phyloP scores from a whole-genome alignment of 75 land plant genomes.

The Larix kaempferi region DNA sequence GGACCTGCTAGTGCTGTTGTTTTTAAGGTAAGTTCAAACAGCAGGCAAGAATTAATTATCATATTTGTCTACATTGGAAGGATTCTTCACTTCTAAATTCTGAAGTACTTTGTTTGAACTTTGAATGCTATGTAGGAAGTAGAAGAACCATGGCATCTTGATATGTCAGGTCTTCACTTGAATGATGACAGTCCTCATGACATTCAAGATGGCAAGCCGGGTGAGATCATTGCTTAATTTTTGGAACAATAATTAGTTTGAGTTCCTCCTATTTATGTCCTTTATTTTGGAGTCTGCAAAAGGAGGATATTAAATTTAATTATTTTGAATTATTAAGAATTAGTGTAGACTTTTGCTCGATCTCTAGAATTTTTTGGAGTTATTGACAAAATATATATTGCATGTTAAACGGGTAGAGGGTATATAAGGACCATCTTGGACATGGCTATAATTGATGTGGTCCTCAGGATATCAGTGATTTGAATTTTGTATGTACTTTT shows the following conservation, averaged over 20 bases:
- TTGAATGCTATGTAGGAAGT: conserved; percentile 59
- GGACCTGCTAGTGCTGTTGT: conserved; percentile 73
- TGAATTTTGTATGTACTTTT: too few species aligned
- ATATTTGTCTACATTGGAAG: background rate
- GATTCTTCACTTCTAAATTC: background rate
- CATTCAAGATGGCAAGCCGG: conserved; percentile 23
- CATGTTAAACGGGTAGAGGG: too few species aligned
- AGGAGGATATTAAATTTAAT: background rate
- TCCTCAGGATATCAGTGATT: too few species aligned
- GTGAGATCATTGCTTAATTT: conserved; percentile 18
- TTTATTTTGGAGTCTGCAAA: background rate
- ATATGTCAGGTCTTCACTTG: conserved; percentile 68
- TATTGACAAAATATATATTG: too few species aligned
- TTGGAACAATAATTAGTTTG: background rate
- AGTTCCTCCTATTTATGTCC: background rate
- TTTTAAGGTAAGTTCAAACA: conserved; percentile 57
- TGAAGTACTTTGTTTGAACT: background rate
- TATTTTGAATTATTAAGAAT: background rate
- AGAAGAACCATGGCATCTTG: conserved; percentile 85
- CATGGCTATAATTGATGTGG: too few species aligned
- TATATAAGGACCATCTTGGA: too few species aligned
- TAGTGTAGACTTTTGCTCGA: too few species aligned
- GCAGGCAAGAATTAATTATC: background rate
- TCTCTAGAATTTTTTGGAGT: too few species aligned
- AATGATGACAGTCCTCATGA: conserved; percentile 36